Percentiles rank a stretch among this genome's conserved stretches.
These are phyloP conservation scores for Paraglomus brasilianum DNA, from an alignment of 192 early-diverging fungal species.

Conservation along the genomic window DNA sequence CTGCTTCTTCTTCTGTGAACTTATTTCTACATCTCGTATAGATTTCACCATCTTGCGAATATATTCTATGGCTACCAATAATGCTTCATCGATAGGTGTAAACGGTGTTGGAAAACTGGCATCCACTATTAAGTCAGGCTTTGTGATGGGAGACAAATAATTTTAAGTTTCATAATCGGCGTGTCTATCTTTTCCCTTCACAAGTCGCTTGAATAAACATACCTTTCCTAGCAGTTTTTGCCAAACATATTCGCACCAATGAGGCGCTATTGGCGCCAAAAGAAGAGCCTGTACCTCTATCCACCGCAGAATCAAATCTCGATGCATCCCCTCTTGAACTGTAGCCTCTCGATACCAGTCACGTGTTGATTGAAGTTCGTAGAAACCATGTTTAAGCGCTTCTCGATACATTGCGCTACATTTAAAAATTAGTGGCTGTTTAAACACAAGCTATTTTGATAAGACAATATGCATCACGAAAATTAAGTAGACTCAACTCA, in stretches of 20 bases:
- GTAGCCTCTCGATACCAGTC: slow-evolving; percentile 87
- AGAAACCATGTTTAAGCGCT: slow-evolving; percentile 87
- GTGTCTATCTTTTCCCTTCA: too few relatives aligned
- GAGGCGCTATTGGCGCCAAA: slow-evolving; percentile 86
- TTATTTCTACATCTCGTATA: slow-evolving; percentile 78
- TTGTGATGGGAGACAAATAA: neutral
- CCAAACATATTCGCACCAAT: slow-evolving; percentile 96
- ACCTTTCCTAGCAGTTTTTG: slow-evolving; percentile 70
- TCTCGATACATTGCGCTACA: slow-evolving; percentile 81
- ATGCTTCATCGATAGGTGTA: slow-evolving; percentile 60
- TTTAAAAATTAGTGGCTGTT: too few relatives aligned
- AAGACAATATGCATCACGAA: too few relatives aligned
- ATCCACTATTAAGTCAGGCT: slow-evolving; percentile 55
- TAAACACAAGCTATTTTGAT: too few relatives aligned
- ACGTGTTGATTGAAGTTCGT: slow-evolving; percentile 82
- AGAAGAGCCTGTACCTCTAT: slow-evolving; percentile 83
- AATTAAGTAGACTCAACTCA: slow-evolving; percentile 34
- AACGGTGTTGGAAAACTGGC: slow-evolving; percentile 59
- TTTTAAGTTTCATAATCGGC: neutral
- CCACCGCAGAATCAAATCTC: slow-evolving; percentile 77
- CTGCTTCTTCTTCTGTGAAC: slow-evolving; percentile 77
- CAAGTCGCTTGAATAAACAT: too few relatives aligned
- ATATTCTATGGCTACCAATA: slow-evolving; percentile 79
- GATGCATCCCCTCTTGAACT: slow-evolving; percentile 77
- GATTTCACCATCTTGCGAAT: slow-evolving; percentile 69